Conservation (phyloP, 371 early-diverging fungal genomes). For the Mucor lusitanicus region DNA sequence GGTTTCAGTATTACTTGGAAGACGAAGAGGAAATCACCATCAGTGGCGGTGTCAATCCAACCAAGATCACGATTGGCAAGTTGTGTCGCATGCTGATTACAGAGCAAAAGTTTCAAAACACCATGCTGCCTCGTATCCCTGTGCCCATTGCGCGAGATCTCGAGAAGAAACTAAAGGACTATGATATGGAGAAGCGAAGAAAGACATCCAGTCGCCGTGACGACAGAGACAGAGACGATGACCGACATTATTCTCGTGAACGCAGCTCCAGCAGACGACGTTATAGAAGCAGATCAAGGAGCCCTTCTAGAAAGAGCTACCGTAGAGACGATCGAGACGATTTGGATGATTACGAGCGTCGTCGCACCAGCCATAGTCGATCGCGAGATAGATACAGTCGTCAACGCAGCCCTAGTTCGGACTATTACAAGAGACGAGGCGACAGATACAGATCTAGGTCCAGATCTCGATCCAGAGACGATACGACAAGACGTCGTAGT, state of each 20-base stretch:
- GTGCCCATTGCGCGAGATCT: conserved; percentile 81
- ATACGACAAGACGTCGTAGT: background rate
- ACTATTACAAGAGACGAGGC: conserved; percentile 9
- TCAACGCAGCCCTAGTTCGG: background rate
- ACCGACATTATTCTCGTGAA: background rate
- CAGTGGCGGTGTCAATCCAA: conserved; percentile 65
- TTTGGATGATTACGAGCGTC: conserved; percentile 36
- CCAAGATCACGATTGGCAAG: conserved; percentile 70
- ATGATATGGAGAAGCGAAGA: conserved; percentile 43
- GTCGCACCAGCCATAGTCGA: conserved; percentile 3
- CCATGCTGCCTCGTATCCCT: conserved; percentile 86
- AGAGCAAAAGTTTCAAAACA: conserved; percentile 71
- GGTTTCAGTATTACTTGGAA: conserved; percentile 81
- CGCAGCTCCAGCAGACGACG: background rate
- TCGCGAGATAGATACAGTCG: conserved; percentile 12
- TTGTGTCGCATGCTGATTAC: conserved; percentile 68
- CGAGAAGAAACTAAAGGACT: conserved; percentile 63
- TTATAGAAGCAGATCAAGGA: conserved; percentile 23
- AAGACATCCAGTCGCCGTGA: background rate
- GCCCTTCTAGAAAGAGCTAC: conserved; percentile 9
- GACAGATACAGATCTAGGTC: conserved; percentile 11
- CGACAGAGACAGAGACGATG: conserved; percentile 11
- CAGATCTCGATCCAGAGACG: conserved; percentile 9
- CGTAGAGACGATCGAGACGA: conserved; percentile 33
- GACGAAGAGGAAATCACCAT: conserved; percentile 77